These are phyloP conservation scores for Alnus glutinosa DNA, from an alignment of 306 rosid genomes.

Conservation along the genomic window DNA sequence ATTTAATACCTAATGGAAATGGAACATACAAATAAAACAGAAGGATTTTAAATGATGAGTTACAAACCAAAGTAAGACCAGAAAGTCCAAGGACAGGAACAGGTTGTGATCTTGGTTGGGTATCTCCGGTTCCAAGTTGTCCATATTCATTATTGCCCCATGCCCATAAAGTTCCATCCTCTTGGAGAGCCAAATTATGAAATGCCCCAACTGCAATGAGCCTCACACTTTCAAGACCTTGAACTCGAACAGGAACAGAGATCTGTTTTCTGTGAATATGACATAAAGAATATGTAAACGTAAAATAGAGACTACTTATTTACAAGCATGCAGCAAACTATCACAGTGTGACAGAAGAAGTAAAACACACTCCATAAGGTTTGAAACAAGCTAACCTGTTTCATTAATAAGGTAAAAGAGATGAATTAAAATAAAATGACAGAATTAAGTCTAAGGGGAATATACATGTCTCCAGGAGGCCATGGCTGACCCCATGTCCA, in stretches of 20 bases:
- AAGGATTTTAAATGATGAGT: slow-evolving; percentile 15
- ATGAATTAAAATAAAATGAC: slow-evolving; percentile 1
- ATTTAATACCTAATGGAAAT: slow-evolving; percentile 7
- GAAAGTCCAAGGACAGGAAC: slow-evolving; percentile 91
- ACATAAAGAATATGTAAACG: slow-evolving; percentile 20
- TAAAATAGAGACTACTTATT: slow-evolving; percentile 14
- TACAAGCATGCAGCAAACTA: slow-evolving; percentile 17
- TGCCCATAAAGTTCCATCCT: slow-evolving; percentile 92
- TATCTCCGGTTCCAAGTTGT: slow-evolving; percentile 99
- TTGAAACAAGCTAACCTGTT: not conserved
- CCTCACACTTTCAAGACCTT: slow-evolving; percentile 90
- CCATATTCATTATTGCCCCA: slow-evolving; percentile 99
- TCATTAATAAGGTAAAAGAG: slow-evolving; percentile 4
- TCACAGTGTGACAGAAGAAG: not conserved
- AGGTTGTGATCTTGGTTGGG: slow-evolving; percentile 98
- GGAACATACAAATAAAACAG: slow-evolving; percentile 6
- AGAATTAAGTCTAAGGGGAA: slow-evolving; percentile 17
- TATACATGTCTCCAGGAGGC: slow-evolving; percentile 99
- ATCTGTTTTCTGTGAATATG: slow-evolving; percentile 68
- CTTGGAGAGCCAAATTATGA: slow-evolving; percentile 97
- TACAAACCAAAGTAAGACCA: slow-evolving; percentile 78
- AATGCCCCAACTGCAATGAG: slow-evolving; percentile 97
- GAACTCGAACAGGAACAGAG: slow-evolving; percentile 92
- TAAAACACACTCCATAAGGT: not conserved
- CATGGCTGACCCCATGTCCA: slow-evolving; percentile 99